Evolutionary conservation across 495 filamentous ascomycete genomes (phyloP), one percentile per base, ranked within the genome.

Genomic region (Lasiosphaeria miniovina): DNA sequence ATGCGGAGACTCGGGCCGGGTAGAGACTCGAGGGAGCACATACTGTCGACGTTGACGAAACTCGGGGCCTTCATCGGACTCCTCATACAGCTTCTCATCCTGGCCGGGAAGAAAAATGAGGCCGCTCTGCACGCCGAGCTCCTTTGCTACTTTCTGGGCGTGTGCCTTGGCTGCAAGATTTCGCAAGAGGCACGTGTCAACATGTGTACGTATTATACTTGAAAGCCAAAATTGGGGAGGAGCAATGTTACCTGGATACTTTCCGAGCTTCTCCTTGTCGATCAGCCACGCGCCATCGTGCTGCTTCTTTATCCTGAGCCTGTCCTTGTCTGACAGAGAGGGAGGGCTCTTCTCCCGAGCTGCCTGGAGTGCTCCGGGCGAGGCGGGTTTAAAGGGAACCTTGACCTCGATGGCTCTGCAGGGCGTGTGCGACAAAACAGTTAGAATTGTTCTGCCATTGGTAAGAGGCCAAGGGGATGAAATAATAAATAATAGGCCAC

Each of bases 101-200:
- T 76, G 73, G 17, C 82, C 84, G 8, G 77, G 73, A 8, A 89
- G 75, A 67, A 81, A 86, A 52, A 90, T 82, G 57, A 93, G 65
- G 35, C 90, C 91, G 52, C 77, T 66, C 31, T 77, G 70, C 49
- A 80, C 77, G 4, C 81, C 82, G 34, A 96, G 83, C 57, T 86
- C 80, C 52, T 80, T 77, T 11, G 85, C 87, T 12, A 93, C 89
- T 48, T 83, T 86, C 60, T 82, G 83, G 46, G 89, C 90, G 71
- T 96, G 90, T 61, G 86, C 78, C 69, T 94, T 96, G 36, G 91
- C 91, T 93, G 59, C 4, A 8, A 24, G 24, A 24, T 24, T 24
- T 24, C 24, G 24, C 24, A 2, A 24, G 24, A 24, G 24, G 2
- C 0, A 24, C 24, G 32, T 9, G 6, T 31, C 36, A 34, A 7